Evolutionary conservation across 257 asterid species (phyloP).

Genomic region (Solanum piurae): DNA sequence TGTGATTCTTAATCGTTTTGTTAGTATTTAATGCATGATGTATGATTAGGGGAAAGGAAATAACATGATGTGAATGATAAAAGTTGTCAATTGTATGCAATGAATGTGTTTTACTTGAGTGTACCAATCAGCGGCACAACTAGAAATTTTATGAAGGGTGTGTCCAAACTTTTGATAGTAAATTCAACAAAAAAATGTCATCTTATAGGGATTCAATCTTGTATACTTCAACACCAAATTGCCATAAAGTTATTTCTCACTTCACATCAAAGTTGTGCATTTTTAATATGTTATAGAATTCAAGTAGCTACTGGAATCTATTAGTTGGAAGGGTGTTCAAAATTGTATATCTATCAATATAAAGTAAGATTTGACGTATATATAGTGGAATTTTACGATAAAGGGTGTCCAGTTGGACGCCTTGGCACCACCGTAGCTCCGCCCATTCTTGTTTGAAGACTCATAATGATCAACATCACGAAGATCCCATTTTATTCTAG

Average conservation of each 20-base stretch:
- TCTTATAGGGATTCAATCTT: not conserved
- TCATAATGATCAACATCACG: not conserved
- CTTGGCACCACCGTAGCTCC: not conserved
- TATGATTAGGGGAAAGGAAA: not conserved
- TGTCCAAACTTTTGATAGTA: not conserved
- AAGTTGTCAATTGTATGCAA: not conserved
- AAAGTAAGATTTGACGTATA: too few relatives aligned
- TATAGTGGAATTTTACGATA: too few relatives aligned
- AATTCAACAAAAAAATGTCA: too few relatives aligned
- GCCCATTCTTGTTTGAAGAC: not conserved
- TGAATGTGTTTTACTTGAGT: not conserved
- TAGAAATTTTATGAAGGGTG: too few relatives aligned
- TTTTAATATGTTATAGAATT: not conserved
- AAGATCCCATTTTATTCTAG: not conserved
- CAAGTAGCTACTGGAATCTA: not conserved
- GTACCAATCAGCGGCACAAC: accelerated
- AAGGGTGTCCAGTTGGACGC: not conserved
- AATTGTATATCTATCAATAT: too few relatives aligned
- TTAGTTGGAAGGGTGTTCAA: not conserved
- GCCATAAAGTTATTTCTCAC: not conserved
- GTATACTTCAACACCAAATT: not conserved
- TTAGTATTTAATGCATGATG: not conserved
- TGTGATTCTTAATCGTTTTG: not conserved
- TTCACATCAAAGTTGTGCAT: not conserved
- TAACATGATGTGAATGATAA: not conserved